These are phyloP conservation scores for Boechera stricta DNA, from an alignment of 345 rosid species.

Conservation along the genomic window DNA sequence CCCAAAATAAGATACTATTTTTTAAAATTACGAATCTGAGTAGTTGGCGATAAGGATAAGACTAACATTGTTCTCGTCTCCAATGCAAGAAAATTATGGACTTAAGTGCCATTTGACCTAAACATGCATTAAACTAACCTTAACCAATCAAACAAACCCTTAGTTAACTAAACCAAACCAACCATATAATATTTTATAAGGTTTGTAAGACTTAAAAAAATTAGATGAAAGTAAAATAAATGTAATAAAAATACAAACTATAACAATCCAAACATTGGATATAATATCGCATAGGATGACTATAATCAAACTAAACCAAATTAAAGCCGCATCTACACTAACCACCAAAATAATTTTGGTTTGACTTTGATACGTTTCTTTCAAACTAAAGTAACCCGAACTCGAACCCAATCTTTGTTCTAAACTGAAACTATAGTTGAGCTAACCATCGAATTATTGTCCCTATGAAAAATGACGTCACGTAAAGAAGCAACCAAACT, in stretches of 20 bases:
- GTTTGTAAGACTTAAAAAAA: too few species aligned
- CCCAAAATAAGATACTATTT: neutral
- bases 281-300: neutral
- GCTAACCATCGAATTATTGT: constrained; percentile 26
- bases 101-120: neutral
- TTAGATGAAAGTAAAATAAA: neutral
- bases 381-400: constrained; percentile 10
- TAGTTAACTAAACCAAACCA: neutral
- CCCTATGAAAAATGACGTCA: constrained; percentile 34
- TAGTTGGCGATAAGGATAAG: neutral
- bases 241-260: neutral
- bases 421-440: neutral
- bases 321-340: neutral
- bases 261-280: neutral
- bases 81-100: too few species aligned
- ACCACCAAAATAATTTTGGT: neutral
- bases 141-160: neutral
- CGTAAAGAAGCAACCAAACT: constrained; percentile 34
- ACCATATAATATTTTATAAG: neutral
- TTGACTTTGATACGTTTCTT: constrained; percentile 14
- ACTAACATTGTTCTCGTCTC: neutral
- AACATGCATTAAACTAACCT: constrained; percentile 14
- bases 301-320: constrained; percentile 15
- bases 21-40: neutral
- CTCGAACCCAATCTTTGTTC: neutral